Conservation (phyloP, 371 early-diverging fungal species). For the Entomophthora muscae region DNA sequence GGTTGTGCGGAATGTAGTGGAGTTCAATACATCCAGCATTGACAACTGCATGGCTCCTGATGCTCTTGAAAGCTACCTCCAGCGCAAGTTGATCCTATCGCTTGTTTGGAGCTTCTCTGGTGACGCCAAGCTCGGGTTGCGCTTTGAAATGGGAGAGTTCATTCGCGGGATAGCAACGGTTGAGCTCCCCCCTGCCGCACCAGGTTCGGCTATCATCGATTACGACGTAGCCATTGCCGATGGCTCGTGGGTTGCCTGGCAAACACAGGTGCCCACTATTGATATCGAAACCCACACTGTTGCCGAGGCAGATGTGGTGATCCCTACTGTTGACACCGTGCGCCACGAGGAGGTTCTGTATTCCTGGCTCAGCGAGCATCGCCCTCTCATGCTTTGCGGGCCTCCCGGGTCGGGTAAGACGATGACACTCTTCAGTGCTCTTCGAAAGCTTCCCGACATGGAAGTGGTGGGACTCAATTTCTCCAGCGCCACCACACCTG, state of each 20-base stretch:
- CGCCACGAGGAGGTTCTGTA: constrained; percentile 92
- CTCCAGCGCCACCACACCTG: constrained; percentile 92
- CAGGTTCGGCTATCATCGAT: constrained; percentile 59
- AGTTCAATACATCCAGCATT: constrained; percentile 73
- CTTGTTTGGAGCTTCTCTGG: constrained; percentile 94
- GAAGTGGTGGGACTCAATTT: constrained; percentile 97
- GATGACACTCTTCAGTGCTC: constrained; percentile 92
- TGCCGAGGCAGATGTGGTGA: constrained; percentile 81
- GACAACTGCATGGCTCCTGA: constrained; percentile 82
- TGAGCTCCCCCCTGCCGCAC: constrained; percentile 51
- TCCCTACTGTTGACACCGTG: constrained; percentile 95
- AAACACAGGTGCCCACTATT: constrained; percentile 71
- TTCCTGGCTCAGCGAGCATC: constrained; percentile 89
- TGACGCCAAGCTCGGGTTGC: constrained; percentile 59
- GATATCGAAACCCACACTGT: constrained; percentile 95
- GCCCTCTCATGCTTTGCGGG: constrained; percentile 90
- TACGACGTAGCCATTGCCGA: constrained; percentile 65
- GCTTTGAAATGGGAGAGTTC: constrained; percentile 64
- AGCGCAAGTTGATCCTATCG: constrained; percentile 61
- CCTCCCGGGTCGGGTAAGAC: constrained; percentile 99
- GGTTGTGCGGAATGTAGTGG: constrained; percentile 63
- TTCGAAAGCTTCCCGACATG: constrained; percentile 87
- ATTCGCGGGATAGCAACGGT: constrained; percentile 59
- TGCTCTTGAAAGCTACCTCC: constrained; percentile 55
- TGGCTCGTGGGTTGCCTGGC: constrained; percentile 86